These are phyloP conservation scores for Pseudogymnoascus sp. DNA, from an alignment of 2,329 filamentous ascomycete species.

Conservation along the genomic window DNA sequence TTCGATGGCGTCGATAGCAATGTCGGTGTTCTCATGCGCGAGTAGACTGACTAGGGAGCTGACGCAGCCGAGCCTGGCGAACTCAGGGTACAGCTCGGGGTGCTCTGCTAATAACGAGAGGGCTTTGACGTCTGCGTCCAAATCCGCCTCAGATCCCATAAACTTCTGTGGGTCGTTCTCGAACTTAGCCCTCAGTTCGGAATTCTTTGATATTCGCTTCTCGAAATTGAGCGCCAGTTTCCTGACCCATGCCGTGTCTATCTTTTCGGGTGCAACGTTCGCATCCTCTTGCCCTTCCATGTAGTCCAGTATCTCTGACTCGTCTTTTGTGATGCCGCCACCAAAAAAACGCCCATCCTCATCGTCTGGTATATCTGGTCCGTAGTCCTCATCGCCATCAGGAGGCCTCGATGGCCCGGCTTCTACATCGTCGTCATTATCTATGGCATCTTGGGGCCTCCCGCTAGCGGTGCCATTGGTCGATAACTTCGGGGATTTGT, in stretches of 20 bases:
- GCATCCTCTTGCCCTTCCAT: constrained; percentile 60
- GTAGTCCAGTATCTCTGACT: constrained; percentile 79
- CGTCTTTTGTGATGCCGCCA: constrained; percentile 74
- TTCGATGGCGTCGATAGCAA: constrained; percentile 85
- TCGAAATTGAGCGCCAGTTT: constrained; percentile 78
- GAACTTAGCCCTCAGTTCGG: constrained; percentile 78
- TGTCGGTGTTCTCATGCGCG: constrained; percentile 93
- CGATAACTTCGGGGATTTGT: constrained; percentile 10
- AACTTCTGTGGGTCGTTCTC: constrained; percentile 75
- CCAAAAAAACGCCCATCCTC: constrained; percentile 96
- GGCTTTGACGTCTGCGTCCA: constrained; percentile 80
- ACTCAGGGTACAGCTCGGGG: constrained; percentile 71
- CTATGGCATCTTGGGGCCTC: constrained; percentile 13
- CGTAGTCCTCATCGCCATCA: constrained; percentile 47
- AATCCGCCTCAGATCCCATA: constrained; percentile 76
- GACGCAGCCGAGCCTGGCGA: constrained; percentile 66
- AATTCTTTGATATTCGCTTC: constrained; percentile 83
- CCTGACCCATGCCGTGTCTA: constrained; percentile 77
- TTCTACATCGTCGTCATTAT: constrained; percentile 38
- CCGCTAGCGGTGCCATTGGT: constrained; percentile 14
- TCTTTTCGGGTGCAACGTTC: constrained; percentile 54
- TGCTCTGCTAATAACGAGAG: constrained; percentile 84
- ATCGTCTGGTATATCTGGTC: constrained; percentile 55
- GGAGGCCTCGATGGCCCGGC: constrained; percentile 46
- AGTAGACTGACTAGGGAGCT: constrained; percentile 71